A percentile compares a stretch with the other conserved stretches of the same genome.
phyloP scores from a whole-genome alignment of 768 basidiomycete genomes.

The Kondoa malvinella region DNA sequence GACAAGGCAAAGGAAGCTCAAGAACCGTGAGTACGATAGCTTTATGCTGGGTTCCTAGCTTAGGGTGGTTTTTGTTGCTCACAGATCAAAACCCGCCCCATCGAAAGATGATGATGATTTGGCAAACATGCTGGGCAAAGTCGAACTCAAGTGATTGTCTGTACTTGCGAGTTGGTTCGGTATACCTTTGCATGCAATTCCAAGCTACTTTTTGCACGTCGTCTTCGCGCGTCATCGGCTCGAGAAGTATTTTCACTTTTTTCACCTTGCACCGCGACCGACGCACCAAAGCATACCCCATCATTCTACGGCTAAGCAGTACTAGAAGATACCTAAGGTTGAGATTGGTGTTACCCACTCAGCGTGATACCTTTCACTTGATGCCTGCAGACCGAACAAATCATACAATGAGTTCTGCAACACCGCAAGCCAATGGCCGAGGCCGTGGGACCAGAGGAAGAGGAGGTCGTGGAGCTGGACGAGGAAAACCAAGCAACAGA shows the following conservation, averaged over 20 bases:
- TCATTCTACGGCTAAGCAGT: too few relatives aligned
- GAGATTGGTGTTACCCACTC: neutral
- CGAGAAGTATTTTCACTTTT: too few relatives aligned
- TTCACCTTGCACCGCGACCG: too few relatives aligned
- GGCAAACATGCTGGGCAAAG: constrained; percentile 51
- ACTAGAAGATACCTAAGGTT: too few relatives aligned
- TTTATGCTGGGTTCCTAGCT: neutral
- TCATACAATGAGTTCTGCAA: neutral
- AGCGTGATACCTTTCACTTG: neutral
- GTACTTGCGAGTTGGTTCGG: neutral
- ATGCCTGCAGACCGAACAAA: neutral
- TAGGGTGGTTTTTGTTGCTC: neutral
- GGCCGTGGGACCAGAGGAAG: neutral
- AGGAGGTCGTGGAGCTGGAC: neutral
- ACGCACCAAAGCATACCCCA: too few relatives aligned
- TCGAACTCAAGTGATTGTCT: constrained; percentile 27
- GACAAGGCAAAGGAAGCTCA: constrained; percentile 10
- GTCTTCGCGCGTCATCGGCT: too few relatives aligned
- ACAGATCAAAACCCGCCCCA: constrained; percentile 5
- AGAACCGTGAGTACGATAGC: neutral
- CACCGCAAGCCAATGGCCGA: neutral
- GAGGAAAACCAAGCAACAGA: neutral
- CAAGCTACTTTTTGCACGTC: too few relatives aligned
- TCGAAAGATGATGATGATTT: constrained; percentile 36
- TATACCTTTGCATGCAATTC: too few relatives aligned